These are phyloP conservation scores for Xylariomycetidae sp. DNA, from an alignment of 2,329 filamentous ascomycete species.

Conservation along the genomic window DNA sequence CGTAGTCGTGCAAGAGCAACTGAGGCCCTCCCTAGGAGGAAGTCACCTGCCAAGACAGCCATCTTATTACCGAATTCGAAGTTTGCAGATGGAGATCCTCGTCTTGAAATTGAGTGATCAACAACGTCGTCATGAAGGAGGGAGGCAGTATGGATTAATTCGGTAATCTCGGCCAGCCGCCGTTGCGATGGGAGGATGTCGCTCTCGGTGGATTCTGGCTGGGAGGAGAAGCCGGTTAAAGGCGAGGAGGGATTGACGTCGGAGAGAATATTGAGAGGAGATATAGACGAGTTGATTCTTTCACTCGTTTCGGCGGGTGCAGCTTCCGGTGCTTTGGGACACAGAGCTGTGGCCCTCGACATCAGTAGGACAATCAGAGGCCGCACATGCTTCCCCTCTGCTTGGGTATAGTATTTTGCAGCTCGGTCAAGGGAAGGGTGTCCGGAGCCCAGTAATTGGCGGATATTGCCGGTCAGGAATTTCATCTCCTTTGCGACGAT, in stretches of 20 bases:
- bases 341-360: conserved; percentile 84
- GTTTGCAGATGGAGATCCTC: conserved; percentile 83
- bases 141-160: conserved; percentile 95
- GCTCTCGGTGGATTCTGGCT: conserved; percentile 43
- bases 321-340: conserved; percentile 52
- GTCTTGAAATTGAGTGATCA: conserved; percentile 81
- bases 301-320: conserved; percentile 37
- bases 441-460: conserved; percentile 86
- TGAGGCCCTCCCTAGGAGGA: conserved; percentile 86
- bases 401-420: conserved; percentile 96
- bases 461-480: conserved; percentile 88
- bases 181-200: conserved; percentile 90
- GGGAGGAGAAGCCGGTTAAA: conserved; percentile 43
- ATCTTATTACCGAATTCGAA: conserved; percentile 98
- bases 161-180: conserved; percentile 90
- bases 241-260: conserved; percentile 76
- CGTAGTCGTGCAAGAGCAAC: conserved; percentile 86
- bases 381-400: conserved; percentile 93
- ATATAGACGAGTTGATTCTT: conserved; percentile 51
- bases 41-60: conserved; percentile 96
- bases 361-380: conserved; percentile 94
- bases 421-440: conserved; percentile 92
- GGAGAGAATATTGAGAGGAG: conserved; percentile 56
- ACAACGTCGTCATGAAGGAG: conserved; percentile 98
- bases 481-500: conserved; percentile 96